Conservation (phyloP, 2,329 filamentous ascomycete species). For the Stagonosporopsis chrysanthemi region DNA sequence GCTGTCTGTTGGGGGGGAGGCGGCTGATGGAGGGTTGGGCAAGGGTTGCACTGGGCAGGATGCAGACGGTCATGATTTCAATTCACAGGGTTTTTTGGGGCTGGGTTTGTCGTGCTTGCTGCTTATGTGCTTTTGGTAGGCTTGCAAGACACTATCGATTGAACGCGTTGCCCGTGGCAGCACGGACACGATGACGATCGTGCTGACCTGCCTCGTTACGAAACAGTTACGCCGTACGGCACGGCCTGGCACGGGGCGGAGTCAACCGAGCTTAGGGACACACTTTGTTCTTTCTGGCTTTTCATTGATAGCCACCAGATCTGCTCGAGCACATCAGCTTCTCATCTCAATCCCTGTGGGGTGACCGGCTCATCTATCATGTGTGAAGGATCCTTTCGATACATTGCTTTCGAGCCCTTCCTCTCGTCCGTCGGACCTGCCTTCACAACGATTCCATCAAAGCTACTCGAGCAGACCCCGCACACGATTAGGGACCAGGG, state of each 20-base stretch:
- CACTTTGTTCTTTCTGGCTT: conserved; percentile 28
- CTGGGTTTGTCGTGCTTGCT: neutral
- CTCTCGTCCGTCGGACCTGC: conserved; percentile 10
- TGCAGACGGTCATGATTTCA: conserved; percentile 9
- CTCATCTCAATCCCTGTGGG: conserved; percentile 16
- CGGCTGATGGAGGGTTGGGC: conserved; percentile 9
- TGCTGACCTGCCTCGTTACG: conserved; percentile 33
- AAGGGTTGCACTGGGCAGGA: conserved; percentile 10
- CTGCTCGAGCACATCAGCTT: conserved; percentile 18
- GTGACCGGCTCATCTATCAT: conserved; percentile 24
- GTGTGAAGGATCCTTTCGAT: conserved; percentile 12
- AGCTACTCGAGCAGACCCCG: conserved; percentile 27
- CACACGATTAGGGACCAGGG: conserved; percentile 29
- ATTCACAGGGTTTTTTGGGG: neutral
- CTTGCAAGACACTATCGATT: conserved; percentile 12
- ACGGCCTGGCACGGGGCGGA: conserved; percentile 26
- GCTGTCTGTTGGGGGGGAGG: too few relatives aligned
- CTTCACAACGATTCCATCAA: conserved; percentile 11
- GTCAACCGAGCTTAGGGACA: conserved; percentile 32
- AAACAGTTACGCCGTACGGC: conserved; percentile 30
- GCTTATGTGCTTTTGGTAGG: neutral
- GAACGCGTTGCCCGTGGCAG: conserved; percentile 28
- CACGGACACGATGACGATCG: conserved; percentile 36
- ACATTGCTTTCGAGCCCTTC: conserved; percentile 1
- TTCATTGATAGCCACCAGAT: conserved; percentile 33